These are phyloP conservation scores for Panellus pusillus DNA, from an alignment of 768 basidiomycete species.

Conservation along the genomic window DNA sequence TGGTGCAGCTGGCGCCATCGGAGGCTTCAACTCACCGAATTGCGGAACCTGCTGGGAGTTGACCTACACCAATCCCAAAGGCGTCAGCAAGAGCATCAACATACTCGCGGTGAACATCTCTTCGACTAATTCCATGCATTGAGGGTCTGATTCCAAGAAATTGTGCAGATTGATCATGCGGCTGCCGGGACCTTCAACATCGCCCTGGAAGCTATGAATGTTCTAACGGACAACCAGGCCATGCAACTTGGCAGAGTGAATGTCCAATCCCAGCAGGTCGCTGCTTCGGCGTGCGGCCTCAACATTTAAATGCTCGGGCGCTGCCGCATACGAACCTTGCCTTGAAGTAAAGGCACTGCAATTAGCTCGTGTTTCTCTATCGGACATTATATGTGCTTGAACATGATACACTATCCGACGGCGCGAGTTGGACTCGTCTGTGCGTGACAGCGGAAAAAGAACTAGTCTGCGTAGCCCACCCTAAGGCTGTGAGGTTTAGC, in stretches of 20 bases:
- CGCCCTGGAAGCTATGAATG: conserved; percentile 54
- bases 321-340: too few species aligned
- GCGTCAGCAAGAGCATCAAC: conserved; percentile 38
- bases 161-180: conserved; percentile 37
- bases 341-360: too few species aligned
- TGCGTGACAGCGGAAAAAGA: too few species aligned
- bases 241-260: conserved; percentile 47
- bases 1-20: conserved; percentile 53
- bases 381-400: too few species aligned
- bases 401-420: too few species aligned
- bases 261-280: conserved; percentile 44
- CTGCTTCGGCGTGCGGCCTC: conserved; percentile 50
- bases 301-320: conserved; percentile 5
- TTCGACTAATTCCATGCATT: too few species aligned
- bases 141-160: too few species aligned
- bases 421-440: too few species aligned
- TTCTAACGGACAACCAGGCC: conserved; percentile 48
- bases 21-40: conserved; percentile 48
- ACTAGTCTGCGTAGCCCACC: too few species aligned
- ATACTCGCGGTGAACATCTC: conserved; percentile 42
- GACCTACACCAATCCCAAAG: conserved; percentile 39
- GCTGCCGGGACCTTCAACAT: conserved; percentile 45
- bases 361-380: too few species aligned
- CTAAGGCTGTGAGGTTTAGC: too few species aligned
- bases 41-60: conserved; percentile 66